A percentile compares a stretch with the other conserved stretches of the same genome.
phyloP scores from a whole-genome alignment of 192 early-diverging fungal genomes.

The Fimicolochytrium jonesii region DNA sequence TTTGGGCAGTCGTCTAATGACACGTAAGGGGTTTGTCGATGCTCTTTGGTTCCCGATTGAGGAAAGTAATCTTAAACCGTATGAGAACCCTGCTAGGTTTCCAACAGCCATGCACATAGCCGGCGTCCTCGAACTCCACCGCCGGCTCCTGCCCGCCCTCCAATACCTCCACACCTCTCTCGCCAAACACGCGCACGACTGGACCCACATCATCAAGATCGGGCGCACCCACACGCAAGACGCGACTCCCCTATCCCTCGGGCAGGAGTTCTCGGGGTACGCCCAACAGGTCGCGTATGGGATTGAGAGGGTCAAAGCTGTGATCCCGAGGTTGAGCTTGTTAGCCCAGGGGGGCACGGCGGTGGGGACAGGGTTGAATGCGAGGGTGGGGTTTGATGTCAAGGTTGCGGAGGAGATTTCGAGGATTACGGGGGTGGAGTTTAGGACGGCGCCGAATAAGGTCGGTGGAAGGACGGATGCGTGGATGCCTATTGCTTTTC shows the following conservation, averaged over 20 bases:
- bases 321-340: conserved; percentile 80
- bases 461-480: too few species aligned
- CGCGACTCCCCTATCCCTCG: conserved; percentile 93
- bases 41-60: conserved; percentile 4
- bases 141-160: conserved; percentile 80
- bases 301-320: conserved; percentile 77
- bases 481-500: too few species aligned
- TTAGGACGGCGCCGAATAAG: conserved; percentile 96
- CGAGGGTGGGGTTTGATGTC: conserved; percentile 84
- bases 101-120: conserved; percentile 99
- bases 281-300: conserved; percentile 62
- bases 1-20: conserved; percentile 97
- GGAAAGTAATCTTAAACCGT: too few species aligned
- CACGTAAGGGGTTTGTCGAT: too few species aligned
- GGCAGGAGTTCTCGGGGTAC: conserved; percentile 96
- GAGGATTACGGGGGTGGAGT: conserved; percentile 79
- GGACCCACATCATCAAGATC: conserved; percentile 95
- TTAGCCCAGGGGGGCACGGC: conserved; percentile 95
- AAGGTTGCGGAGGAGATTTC: conserved; percentile 87
- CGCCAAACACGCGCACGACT: conserved; percentile 71
- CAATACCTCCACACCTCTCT: conserved; percentile 73
- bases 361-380: conserved; percentile 96
- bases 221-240: conserved; percentile 97
- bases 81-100: conserved; percentile 51
- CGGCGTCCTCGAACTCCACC: conserved; percentile 67